Percentiles rank a stretch among this genome's conserved stretches.
Conservation (phyloP, 768 basidiomycete genomes). For the Auriscalpium microsporum region DNA sequence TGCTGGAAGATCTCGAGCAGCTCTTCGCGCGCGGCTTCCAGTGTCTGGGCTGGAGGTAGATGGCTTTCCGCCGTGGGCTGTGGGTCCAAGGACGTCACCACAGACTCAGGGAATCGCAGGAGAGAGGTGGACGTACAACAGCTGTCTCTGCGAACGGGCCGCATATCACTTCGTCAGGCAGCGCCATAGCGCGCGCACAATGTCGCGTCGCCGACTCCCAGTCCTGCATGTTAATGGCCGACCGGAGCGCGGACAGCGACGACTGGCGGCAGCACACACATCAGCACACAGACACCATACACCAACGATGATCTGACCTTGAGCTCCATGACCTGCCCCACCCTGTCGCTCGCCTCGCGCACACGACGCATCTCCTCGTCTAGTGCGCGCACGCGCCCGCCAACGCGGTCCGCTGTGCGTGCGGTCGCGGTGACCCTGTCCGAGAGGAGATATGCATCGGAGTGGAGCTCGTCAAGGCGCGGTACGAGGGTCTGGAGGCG, state of each 20-base stretch:
- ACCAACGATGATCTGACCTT: slow-evolving; percentile 48
- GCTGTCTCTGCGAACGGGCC: slow-evolving; percentile 81
- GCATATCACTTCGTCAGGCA: slow-evolving; percentile 68
- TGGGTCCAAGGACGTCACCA: neutral
- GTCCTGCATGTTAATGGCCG: slow-evolving; percentile 70
- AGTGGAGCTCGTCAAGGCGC: slow-evolving; percentile 51
- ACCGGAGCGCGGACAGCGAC: slow-evolving; percentile 48
- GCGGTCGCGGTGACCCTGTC: slow-evolving; percentile 63
- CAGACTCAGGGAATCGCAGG: neutral
- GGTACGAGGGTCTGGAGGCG: slow-evolving; percentile 55
- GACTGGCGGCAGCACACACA: slow-evolving; percentile 42
- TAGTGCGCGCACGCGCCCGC: slow-evolving; percentile 79
- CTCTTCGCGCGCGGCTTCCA: slow-evolving; percentile 63
- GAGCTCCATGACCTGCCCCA: slow-evolving; percentile 90
- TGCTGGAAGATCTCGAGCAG: slow-evolving; percentile 69
- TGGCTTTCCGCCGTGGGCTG: slow-evolving; percentile 90
- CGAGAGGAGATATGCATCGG: slow-evolving; percentile 47
- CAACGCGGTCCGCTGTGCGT: slow-evolving; percentile 77
- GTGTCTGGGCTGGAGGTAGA: slow-evolving; percentile 75
- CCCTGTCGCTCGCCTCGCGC: slow-evolving; percentile 82
- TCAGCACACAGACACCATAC: neutral
- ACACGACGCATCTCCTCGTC: slow-evolving; percentile 94
- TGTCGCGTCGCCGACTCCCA: slow-evolving; percentile 95
- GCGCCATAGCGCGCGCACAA: slow-evolving; percentile 83
- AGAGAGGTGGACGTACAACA: slow-evolving; percentile 44